phyloP scores from a whole-genome alignment of 2,329 filamentous ascomycete species.

The Fusarium pseudonygamai region DNA sequence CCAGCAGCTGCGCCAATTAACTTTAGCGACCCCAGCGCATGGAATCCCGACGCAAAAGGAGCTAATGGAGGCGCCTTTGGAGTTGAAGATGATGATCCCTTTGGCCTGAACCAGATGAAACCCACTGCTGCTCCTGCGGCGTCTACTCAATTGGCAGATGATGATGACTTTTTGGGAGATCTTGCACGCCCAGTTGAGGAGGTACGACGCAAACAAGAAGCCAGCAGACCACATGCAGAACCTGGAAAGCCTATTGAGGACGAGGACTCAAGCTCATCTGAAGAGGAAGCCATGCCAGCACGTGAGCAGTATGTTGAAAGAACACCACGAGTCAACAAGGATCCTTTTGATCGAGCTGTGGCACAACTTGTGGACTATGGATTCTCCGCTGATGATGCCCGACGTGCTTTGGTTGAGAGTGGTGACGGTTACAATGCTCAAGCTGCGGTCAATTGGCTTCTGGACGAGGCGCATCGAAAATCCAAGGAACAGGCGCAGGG shows the following conservation, averaged over 20 bases:
- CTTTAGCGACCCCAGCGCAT: conserved; percentile 64
- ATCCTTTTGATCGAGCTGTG: conserved; percentile 76
- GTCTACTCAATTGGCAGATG: conserved; percentile 53
- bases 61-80: conserved; percentile 52
- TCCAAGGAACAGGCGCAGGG: conserved; percentile 76
- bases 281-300: conserved; percentile 48
- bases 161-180: conserved; percentile 73
- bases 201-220: conserved; percentile 60
- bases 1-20: conserved; percentile 53
- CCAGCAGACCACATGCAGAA: conserved; percentile 54
- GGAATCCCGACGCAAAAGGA: conserved; percentile 50
- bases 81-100: conserved; percentile 86
- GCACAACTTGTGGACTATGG: conserved; percentile 95
- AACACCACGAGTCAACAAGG: conserved; percentile 43
- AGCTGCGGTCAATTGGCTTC: conserved; percentile 85
- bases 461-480: conserved; percentile 90
- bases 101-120: conserved; percentile 77
- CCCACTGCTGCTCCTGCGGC: conserved; percentile 47
- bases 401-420: conserved; percentile 80
- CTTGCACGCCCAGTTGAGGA: conserved; percentile 72
- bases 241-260: conserved; percentile 67
- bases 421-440: conserved; percentile 84
- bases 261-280: conserved; percentile 58
- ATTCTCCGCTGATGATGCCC: conserved; percentile 86
- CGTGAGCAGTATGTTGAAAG: conserved; percentile 36